These are phyloP conservation scores for Wickerhamomyces queroliae DNA, from an alignment of 805 yeast genomes.

Conservation along the genomic window DNA sequence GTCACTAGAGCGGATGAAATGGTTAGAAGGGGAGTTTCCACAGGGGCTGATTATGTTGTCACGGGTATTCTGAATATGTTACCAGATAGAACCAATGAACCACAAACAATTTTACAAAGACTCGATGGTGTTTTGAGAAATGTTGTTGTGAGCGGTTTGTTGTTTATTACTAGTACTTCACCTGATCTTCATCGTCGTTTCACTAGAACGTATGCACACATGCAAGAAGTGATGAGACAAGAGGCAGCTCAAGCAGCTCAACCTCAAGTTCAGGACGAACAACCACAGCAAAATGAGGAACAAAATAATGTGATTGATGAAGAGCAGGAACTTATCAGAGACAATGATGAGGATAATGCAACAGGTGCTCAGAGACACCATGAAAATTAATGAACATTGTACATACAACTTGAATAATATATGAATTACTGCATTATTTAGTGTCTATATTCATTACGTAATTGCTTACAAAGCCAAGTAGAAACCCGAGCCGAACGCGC, in stretches of 20 bases:
- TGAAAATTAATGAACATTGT: constrained; percentile 2
- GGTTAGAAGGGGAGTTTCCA: not conserved
- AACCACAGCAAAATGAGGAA: not conserved
- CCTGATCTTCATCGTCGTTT: constrained; percentile 7
- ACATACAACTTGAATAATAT: too few species aligned
- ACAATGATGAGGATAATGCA: constrained; percentile 1
- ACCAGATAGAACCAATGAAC: not conserved
- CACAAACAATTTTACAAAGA: not conserved
- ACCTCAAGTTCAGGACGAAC: too few species aligned
- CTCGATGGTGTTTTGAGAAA: not conserved
- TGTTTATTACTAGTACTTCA: constrained; percentile 7
- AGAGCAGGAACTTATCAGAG: not conserved
- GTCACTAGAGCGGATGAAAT: not conserved
- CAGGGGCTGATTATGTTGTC: not conserved
- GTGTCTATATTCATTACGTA: too few species aligned
- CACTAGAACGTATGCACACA: not conserved
- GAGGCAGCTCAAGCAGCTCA: not conserved
- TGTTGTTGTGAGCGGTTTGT: constrained; percentile 1
- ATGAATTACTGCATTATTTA: too few species aligned
- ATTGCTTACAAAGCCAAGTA: too few species aligned
- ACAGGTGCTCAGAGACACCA: constrained; percentile 7
- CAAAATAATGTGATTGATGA: not conserved
- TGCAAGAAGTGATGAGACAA: too few species aligned
- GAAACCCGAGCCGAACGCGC: too few species aligned
- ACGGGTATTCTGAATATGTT: not conserved